Percentiles rank a stretch among this genome's conserved stretches.
Conservation (phyloP, 1,284 basidiomycete genomes). For the Sanghuangporus weigelae region DNA sequence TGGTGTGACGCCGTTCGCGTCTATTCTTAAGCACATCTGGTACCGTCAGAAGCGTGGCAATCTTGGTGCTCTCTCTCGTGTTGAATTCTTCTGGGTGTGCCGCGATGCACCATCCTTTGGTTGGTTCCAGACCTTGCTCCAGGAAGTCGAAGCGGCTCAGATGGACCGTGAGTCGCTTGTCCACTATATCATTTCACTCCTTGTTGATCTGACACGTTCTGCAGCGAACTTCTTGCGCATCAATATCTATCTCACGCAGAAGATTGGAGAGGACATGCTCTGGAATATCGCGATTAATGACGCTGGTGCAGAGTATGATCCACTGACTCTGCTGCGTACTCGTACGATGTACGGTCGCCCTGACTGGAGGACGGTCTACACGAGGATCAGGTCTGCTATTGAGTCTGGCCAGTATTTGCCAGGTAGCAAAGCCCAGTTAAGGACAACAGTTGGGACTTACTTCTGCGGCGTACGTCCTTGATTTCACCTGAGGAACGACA, state of each 20-base stretch:
- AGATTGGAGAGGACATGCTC: constrained; percentile 78
- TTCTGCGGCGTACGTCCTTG: constrained; percentile 59
- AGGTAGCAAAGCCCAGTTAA: constrained; percentile 69
- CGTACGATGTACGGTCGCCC: constrained; percentile 87
- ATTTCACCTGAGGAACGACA: constrained; percentile 6
- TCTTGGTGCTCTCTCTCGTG: constrained; percentile 72
- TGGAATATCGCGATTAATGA: constrained; percentile 89
- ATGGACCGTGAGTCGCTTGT: constrained; percentile 61
- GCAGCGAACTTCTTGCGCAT: constrained; percentile 84
- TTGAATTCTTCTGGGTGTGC: constrained; percentile 91
- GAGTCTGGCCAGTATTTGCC: constrained; percentile 76
- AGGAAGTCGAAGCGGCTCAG: constrained; percentile 81
- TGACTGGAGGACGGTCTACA: constrained; percentile 78
- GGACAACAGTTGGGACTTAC: constrained; percentile 79
- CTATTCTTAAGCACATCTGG: constrained; percentile 91
- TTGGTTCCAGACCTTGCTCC: constrained; percentile 86
- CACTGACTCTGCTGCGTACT: constrained; percentile 77
- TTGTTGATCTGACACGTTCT: constrained; percentile 9
- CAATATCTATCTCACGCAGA: constrained; percentile 86
- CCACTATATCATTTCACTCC: not conserved
- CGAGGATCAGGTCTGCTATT: constrained; percentile 65
- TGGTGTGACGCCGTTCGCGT: constrained; percentile 86
- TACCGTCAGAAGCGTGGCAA: constrained; percentile 77
- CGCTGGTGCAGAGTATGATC: constrained; percentile 76
- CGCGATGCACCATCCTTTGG: constrained; percentile 86